These are phyloP conservation scores for Coniosporium tulheliwenetii DNA, from an alignment of 2,329 filamentous ascomycete genomes.

Conservation along the genomic window DNA sequence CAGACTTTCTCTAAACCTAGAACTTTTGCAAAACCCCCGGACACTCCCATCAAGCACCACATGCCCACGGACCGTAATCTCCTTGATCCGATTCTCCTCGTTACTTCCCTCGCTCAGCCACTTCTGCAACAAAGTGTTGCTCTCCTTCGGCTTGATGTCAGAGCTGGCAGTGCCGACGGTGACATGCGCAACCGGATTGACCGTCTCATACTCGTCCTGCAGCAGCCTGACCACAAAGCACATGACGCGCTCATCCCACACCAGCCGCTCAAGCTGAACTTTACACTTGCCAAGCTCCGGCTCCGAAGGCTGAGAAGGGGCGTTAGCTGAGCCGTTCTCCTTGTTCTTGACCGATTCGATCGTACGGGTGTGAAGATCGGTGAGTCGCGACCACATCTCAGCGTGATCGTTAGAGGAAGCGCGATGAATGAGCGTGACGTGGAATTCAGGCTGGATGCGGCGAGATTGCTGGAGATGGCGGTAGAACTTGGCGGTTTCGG, in stretches of 20 bases:
- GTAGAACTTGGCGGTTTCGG: constrained; percentile 52
- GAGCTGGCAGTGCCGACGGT: constrained; percentile 70
- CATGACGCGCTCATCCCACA: constrained; percentile 84
- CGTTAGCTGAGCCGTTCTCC: constrained; percentile 20
- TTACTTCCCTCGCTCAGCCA: constrained; percentile 53
- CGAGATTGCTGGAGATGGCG: constrained; percentile 55
- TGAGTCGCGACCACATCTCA: constrained; percentile 63
- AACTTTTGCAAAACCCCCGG: constrained; percentile 28
- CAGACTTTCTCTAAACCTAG: background rate
- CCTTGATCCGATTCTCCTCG: constrained; percentile 35
- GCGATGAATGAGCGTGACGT: constrained; percentile 86
- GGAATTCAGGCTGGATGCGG: constrained; percentile 73
- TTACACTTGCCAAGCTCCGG: constrained; percentile 47
- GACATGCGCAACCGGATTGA: constrained; percentile 70
- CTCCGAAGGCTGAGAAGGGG: constrained; percentile 21
- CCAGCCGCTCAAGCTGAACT: constrained; percentile 47
- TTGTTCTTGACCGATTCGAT: constrained; percentile 14
- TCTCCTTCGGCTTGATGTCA: constrained; percentile 80
- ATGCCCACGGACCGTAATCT: constrained; percentile 36
- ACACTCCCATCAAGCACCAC: constrained; percentile 41
- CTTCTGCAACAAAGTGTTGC: constrained; percentile 63
- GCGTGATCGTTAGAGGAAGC: constrained; percentile 43
- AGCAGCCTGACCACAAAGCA: constrained; percentile 60
- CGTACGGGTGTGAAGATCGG: constrained; percentile 35
- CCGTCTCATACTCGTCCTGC: constrained; percentile 42